A percentile compares a stretch with the other conserved stretches of the same genome.
These are phyloP conservation scores for Rhizopogon salebrosus DNA, from an alignment of 768 basidiomycete genomes.

Conservation along the genomic window DNA sequence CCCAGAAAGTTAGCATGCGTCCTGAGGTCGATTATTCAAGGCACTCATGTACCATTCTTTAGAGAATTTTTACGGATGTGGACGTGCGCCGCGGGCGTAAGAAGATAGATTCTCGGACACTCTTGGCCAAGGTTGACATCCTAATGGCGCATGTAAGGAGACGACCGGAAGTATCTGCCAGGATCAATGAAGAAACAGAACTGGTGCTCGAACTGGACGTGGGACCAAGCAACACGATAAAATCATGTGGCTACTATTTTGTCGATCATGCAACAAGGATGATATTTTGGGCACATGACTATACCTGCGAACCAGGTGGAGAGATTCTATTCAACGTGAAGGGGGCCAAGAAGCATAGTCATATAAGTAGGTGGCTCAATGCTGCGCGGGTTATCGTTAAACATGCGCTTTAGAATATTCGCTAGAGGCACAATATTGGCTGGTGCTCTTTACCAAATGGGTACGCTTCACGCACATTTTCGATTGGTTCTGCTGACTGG, in stretches of 20 bases:
- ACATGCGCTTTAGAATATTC: slow-evolving; percentile 11
- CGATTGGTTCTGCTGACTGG: background rate
- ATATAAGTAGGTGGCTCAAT: slow-evolving; percentile 6
- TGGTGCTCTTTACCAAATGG: background rate
- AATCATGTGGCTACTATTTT: slow-evolving; percentile 8
- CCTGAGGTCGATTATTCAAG: background rate
- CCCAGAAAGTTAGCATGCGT: slow-evolving; percentile 10
- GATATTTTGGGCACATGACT: slow-evolving; percentile 7
- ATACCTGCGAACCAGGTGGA: background rate
- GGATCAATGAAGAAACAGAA: background rate
- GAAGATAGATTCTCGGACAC: background rate
- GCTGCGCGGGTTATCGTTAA: background rate
- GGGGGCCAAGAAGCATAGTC: slow-evolving; percentile 5
- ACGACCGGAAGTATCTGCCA: background rate
- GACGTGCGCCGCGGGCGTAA: slow-evolving; percentile 1
- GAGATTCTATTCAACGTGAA: slow-evolving; percentile 4
- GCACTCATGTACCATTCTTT: background rate
- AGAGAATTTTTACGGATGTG: slow-evolving; percentile 9
- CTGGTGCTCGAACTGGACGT: slow-evolving; percentile 4
- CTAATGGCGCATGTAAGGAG: background rate
- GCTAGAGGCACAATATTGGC: slow-evolving; percentile 26
- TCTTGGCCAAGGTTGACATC: background rate
- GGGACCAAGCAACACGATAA: background rate
- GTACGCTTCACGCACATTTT: background rate
- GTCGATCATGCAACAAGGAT: slow-evolving; percentile 1